A percentile compares a stretch with the other conserved stretches of the same genome.
Evolutionary conservation across 176 grass and related monocot genomes (phyloP).

Genomic region (Aegilops tauschii): DNA sequence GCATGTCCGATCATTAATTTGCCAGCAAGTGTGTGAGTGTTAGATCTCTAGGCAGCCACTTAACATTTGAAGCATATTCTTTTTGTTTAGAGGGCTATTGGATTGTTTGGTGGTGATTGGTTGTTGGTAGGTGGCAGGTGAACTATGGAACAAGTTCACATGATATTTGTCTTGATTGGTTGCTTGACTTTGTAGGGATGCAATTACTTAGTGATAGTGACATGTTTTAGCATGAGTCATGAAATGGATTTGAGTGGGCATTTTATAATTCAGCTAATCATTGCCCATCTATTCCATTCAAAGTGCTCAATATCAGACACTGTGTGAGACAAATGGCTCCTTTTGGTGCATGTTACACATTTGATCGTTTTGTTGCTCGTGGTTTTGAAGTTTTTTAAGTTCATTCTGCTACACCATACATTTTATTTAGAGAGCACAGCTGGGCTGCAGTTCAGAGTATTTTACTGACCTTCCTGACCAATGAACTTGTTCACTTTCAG

Average conservation of each 20-base stretch:
- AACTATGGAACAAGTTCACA: slow-evolving; percentile 3
- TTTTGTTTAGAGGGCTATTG: slow-evolving; percentile 14
- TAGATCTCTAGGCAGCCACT: slow-evolving; percentile 7
- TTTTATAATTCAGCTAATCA: neutral
- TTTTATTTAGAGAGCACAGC: slow-evolving; percentile 2
- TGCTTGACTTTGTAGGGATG: neutral
- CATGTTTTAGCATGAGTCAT: neutral
- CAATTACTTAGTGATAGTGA: neutral
- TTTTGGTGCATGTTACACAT: neutral
- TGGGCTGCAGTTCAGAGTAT: neutral
- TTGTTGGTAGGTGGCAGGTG: slow-evolving; percentile 21
- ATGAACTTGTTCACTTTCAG: slow-evolving; percentile 48
- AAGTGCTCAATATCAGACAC: neutral
- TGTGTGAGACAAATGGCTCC: neutral
- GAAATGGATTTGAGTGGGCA: neutral
- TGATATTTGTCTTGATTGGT: slow-evolving; percentile 23
- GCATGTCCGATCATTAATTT: neutral
- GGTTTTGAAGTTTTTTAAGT: neutral
- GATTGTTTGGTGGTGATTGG: slow-evolving; percentile 21
- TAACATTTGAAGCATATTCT: slow-evolving; percentile 20
- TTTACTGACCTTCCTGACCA: slow-evolving; percentile 30
- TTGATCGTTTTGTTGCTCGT: neutral
- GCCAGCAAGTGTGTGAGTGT: neutral
- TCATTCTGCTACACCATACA: neutral
- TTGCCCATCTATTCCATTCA: slow-evolving; percentile 10